Percentiles rank a stretch among this genome's conserved stretches.
Evolutionary conservation across 345 rosid genomes (phyloP).

Genomic region (Lepidium sativum): DNA sequence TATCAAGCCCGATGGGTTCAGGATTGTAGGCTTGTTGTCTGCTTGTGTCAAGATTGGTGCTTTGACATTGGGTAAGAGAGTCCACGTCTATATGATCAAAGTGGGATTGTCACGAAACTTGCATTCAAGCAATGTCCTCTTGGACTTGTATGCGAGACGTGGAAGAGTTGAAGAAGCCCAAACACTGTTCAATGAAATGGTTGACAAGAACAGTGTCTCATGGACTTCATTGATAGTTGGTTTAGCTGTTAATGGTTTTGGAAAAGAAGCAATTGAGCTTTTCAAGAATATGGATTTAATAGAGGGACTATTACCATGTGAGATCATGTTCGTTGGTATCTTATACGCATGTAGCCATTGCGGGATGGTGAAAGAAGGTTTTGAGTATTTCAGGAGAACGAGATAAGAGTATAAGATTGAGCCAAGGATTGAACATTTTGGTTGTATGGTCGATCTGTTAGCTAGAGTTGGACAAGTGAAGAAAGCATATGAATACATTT

Average conservation of each 20-base stretch:
- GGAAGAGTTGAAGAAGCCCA: slow-evolving; percentile 50
- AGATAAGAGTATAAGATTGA: slow-evolving; percentile 47
- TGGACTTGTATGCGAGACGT: slow-evolving; percentile 75
- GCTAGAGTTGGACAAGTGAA: slow-evolving; percentile 72
- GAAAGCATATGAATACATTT: slow-evolving; percentile 47
- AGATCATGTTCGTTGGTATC: slow-evolving; percentile 71
- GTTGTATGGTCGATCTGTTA: slow-evolving; percentile 85
- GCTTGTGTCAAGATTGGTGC: slow-evolving; percentile 81
- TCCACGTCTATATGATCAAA: slow-evolving; percentile 53
- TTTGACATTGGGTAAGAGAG: slow-evolving; percentile 56
- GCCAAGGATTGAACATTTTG: slow-evolving; percentile 78
- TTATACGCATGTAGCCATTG: slow-evolving; percentile 89
- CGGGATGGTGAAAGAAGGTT: slow-evolving; percentile 75
- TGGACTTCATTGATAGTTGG: slow-evolving; percentile 82
- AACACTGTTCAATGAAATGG: slow-evolving; percentile 49
- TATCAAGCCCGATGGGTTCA: slow-evolving; percentile 68
- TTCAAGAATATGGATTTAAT: slow-evolving; percentile 45
- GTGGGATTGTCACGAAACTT: slow-evolving; percentile 41
- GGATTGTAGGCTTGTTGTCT: slow-evolving; percentile 64
- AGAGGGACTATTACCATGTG: slow-evolving; percentile 43
- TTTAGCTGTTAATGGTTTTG: slow-evolving; percentile 78
- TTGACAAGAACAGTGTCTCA: slow-evolving; percentile 52
- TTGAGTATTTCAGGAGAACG: slow-evolving; percentile 55
- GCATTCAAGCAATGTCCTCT: slow-evolving; percentile 51
- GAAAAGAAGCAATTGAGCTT: slow-evolving; percentile 56